A percentile compares a stretch with the other conserved stretches of the same genome.
These are phyloP conservation scores for Steccherinum ochraceum DNA, from an alignment of 768 basidiomycete genomes.

Conservation along the genomic window DNA sequence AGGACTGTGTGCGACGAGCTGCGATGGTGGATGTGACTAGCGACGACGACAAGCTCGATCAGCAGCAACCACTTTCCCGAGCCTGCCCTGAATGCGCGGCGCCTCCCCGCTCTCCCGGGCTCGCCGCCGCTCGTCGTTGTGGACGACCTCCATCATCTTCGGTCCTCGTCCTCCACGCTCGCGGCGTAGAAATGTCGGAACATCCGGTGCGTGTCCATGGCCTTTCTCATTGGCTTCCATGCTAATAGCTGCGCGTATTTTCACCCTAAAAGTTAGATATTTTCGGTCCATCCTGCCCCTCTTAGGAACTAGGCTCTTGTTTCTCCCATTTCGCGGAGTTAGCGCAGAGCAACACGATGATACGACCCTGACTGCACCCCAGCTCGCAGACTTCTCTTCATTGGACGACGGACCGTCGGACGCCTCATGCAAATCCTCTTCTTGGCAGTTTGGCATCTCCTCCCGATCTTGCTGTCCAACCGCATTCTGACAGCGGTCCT, in stretches of 20 bases:
- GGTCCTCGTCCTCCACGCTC: background rate
- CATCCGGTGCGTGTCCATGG: background rate
- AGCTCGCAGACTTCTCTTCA: too few relatives aligned
- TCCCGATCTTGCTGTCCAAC: too few relatives aligned
- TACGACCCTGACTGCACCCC: background rate
- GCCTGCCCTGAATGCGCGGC: slow-evolving; percentile 11
- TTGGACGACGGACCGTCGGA: background rate
- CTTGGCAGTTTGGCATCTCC: too few relatives aligned
- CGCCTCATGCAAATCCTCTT: too few relatives aligned
- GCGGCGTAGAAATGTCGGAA: background rate
- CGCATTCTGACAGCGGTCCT: too few relatives aligned
- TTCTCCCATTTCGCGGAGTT: background rate
- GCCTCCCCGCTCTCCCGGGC: too few relatives aligned
- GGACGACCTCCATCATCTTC: background rate
- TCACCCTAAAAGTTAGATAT: background rate
- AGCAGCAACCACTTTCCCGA: background rate
- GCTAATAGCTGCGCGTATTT: background rate
- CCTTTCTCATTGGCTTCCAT: background rate
- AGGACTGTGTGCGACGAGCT: slow-evolving; percentile 40
- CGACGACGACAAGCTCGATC: slow-evolving; percentile 19
- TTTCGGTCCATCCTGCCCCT: background rate
- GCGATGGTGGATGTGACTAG: slow-evolving; percentile 24
- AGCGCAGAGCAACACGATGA: background rate
- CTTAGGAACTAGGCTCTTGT: background rate
- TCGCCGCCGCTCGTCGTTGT: background rate